Evolutionary conservation across 1,139 yeast species (phyloP), one percentile per base, ranked within the genome.

Genomic region (Yamadazyma triangularis): DNA sequence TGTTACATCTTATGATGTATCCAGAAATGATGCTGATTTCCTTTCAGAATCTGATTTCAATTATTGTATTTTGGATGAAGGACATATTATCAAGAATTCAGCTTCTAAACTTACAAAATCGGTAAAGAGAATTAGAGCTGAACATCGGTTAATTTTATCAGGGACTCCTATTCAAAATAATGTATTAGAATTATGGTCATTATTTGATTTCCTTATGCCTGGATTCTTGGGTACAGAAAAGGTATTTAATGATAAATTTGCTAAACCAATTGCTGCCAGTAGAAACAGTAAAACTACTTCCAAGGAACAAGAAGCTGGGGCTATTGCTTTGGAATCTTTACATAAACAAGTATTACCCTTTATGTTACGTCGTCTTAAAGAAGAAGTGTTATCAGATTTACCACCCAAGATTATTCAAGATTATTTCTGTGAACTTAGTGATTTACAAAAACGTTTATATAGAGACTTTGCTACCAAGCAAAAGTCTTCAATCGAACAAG

Each of bases 341-440:
- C 99, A 93, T 58, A 91, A 91, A 49, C 99, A 93, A 48, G 97
- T 88, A 0, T 67, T 93, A 32, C 99, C 99, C 18, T 93, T 93
- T 56, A 81, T 93, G 87, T 66, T 93, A 45, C 81, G 99, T 56
- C 81, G 99, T 53, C 71, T 93, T 48, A 93, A 93, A 53, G 98
- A 93, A 53, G 98, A 93, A 48, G 99, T 93, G 7, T 68, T 93
- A 36, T 82, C 94, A 1, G 99, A 93, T 56, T 69, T 93, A 44
- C 99, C 99, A 8, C 99, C 99, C 26, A 93, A 93, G 60, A 91
- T 93, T 45, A 91, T 93, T 45, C 99, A 93, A 57, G 99, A 93
- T 62, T 89, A 93, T 54, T 91, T 91, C 56, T 93, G 98, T 65
- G 97, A 91, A 45, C 68, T 93, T 41, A 86, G 95, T 48, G 95